phyloP scores from a whole-genome alignment of 495 filamentous ascomycete genomes.

The Podospora anserina region DNA sequence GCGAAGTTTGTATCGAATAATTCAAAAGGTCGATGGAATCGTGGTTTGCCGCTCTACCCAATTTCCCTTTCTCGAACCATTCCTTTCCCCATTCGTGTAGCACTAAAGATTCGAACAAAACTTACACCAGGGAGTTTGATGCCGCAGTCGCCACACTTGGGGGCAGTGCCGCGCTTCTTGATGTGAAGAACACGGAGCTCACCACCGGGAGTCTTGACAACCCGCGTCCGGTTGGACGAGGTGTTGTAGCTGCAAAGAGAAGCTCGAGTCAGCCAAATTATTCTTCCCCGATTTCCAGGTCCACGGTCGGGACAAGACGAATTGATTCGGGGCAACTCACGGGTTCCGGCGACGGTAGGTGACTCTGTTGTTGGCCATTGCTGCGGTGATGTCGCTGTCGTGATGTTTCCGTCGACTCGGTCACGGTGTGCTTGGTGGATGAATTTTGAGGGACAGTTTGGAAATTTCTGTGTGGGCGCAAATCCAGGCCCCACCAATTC shows the following conservation, averaged over 20 bases:
- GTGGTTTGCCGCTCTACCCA: not conserved
- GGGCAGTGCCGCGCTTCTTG: slow-evolving; percentile 95
- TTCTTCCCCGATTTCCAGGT: slow-evolving; percentile 13
- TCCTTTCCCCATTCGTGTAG: slow-evolving; percentile 8
- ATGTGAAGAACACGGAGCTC: slow-evolving; percentile 92
- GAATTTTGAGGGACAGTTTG: slow-evolving; percentile 41
- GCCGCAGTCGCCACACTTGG: slow-evolving; percentile 98
- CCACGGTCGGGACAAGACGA: not conserved
- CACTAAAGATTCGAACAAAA: slow-evolving; percentile 28
- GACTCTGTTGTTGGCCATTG: slow-evolving; percentile 56
- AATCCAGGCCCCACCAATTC: slow-evolving; percentile 31
- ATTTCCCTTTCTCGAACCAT: not conserved
- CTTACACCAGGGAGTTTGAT: slow-evolving; percentile 92
- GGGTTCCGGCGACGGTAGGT: slow-evolving; percentile 83
- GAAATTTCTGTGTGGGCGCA: slow-evolving; percentile 44
- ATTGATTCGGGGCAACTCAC: slow-evolving; percentile 56
- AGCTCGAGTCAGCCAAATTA: slow-evolving; percentile 25
- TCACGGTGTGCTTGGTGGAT: slow-evolving; percentile 46
- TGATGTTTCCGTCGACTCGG: slow-evolving; percentile 44
- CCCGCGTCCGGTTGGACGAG: slow-evolving; percentile 90
- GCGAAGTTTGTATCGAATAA: not conserved
- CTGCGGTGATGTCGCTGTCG: slow-evolving; percentile 58
- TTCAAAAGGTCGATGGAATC: not conserved
- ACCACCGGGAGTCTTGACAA: slow-evolving; percentile 95
- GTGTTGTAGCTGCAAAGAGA: slow-evolving; percentile 81